Conservation (phyloP, 371 early-diverging fungal species). For the Catenaria anguillulae region DNA sequence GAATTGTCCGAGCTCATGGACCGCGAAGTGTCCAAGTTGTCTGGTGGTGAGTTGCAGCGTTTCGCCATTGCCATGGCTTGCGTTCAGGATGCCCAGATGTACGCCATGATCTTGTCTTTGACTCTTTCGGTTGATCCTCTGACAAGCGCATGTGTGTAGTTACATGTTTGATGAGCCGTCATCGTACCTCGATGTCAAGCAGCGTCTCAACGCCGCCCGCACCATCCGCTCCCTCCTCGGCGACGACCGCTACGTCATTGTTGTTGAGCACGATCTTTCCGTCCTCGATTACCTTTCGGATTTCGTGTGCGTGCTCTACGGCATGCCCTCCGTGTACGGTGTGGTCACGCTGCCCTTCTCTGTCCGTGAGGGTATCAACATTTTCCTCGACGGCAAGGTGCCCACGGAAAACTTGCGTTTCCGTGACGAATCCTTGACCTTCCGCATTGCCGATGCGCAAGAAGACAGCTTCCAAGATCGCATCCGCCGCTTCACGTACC, state of each 20-base stretch:
- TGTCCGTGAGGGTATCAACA: constrained; percentile 99
- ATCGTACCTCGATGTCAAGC: constrained; percentile 98
- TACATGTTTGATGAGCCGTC: constrained; percentile 99
- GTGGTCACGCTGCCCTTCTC: constrained; percentile 97
- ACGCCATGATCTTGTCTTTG: constrained; percentile 16
- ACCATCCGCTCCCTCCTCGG: constrained; percentile 74
- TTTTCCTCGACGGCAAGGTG: constrained; percentile 97
- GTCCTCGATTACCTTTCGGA: constrained; percentile 98
- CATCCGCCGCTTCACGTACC: constrained; percentile 65
- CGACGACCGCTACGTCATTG: constrained; percentile 75
- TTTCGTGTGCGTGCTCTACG: constrained; percentile 98
- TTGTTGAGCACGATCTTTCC: constrained; percentile 99
- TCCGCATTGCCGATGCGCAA: constrained; percentile 83
- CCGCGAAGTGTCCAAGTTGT: constrained; percentile 82
- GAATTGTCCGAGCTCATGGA: constrained; percentile 74
- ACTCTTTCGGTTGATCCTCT: too few relatives aligned
- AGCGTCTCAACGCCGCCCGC: constrained; percentile 93
- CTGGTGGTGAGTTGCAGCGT: constrained; percentile 99
- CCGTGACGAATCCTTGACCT: constrained; percentile 93
- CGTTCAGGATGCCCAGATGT: constrained; percentile 83
- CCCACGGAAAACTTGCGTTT: constrained; percentile 99
- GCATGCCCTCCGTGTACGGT: constrained; percentile 96
- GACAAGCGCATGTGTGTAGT: too few relatives aligned
- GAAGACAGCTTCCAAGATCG: constrained; percentile 40
- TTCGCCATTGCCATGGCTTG: constrained; percentile 90